Conservation (phyloP, 192 early-diverging fungal species). For the Cladochytrium replicatum region DNA sequence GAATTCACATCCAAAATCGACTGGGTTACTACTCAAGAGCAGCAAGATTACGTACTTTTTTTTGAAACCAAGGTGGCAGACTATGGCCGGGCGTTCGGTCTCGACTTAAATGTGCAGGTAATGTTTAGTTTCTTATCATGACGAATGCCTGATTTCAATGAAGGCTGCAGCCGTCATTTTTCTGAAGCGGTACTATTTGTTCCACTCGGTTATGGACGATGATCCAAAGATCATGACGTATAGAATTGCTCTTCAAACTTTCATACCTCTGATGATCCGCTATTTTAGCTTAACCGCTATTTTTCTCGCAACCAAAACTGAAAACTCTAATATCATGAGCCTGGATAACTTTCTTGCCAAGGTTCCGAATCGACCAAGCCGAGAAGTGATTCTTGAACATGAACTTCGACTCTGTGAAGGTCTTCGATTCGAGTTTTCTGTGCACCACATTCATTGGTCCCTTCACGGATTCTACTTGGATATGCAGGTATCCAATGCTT, state of each 20-base stretch:
- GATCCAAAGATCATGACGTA: slow-evolving; percentile 36
- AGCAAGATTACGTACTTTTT: slow-evolving; percentile 18
- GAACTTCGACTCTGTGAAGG: slow-evolving; percentile 29
- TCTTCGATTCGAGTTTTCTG: slow-evolving; percentile 34
- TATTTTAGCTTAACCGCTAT: slow-evolving; percentile 33
- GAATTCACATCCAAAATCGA: slow-evolving; percentile 1
- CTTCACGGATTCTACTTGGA: slow-evolving; percentile 38
- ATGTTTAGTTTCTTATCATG: slow-evolving; percentile 4
- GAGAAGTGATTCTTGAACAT: slow-evolving; percentile 21
- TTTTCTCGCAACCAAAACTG: slow-evolving; percentile 36
- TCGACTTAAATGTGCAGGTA: slow-evolving; percentile 31
- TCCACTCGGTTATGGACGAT: slow-evolving; percentile 34
- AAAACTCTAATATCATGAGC: slow-evolving; percentile 19
- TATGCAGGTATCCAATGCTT: slow-evolving; percentile 28
- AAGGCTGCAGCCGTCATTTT: slow-evolving; percentile 38
- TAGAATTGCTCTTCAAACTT: slow-evolving; percentile 9
- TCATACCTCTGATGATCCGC: no score
- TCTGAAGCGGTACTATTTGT: slow-evolving; percentile 44
- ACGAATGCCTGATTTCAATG: background rate
- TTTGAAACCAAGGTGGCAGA: slow-evolving; percentile 23
- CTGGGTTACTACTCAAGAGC: slow-evolving; percentile 29
- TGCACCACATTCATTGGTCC: slow-evolving; percentile 33
- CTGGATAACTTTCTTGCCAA: slow-evolving; percentile 31
- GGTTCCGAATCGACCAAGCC: slow-evolving; percentile 22
- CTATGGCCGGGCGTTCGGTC: slow-evolving; percentile 21